phyloP scores from a whole-genome alignment of 1,284 basidiomycete species.

The Rhodotorula sp. region DNA sequence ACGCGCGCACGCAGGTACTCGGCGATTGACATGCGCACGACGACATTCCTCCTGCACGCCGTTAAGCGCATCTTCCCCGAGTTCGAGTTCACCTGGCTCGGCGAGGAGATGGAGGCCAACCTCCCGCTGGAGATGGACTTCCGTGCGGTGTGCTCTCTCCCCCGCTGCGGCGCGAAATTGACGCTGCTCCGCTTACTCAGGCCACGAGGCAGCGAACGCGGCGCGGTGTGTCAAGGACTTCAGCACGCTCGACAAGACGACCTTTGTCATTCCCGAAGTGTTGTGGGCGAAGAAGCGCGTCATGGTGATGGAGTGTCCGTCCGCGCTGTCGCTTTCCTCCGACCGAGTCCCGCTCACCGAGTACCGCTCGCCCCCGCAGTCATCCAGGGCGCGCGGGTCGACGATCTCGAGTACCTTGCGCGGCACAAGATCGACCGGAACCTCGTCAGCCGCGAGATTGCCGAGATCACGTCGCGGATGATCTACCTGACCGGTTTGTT shows the following conservation, averaged over 20 bases:
- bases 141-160: conserved; percentile 41
- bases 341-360: neutral
- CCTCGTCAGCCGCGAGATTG: conserved; percentile 46
- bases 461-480: conserved; percentile 85
- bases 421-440: conserved; percentile 84
- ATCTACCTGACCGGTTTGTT: conserved; percentile 86
- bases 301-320: conserved; percentile 82
- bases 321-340: neutral
- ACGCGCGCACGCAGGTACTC: conserved; percentile 65
- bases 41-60: conserved; percentile 61
- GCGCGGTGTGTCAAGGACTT: conserved; percentile 73
- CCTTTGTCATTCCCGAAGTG: conserved; percentile 88
- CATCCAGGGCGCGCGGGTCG: conserved; percentile 80
- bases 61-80: conserved; percentile 80
- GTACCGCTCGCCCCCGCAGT: conserved; percentile 43
- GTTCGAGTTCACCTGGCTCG: conserved; percentile 92
- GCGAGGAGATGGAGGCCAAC: conserved; percentile 80
- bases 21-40: conserved; percentile 72
- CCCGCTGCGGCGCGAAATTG: neutral
- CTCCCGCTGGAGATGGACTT: conserved; percentile 92
- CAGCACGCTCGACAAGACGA: conserved; percentile 62
- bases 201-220: conserved; percentile 87
- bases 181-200: conserved; percentile 42
- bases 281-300: conserved; percentile 80
- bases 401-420: conserved; percentile 83